A percentile compares a stretch with the other conserved stretches of the same genome.
Evolutionary conservation across 2,329 filamentous ascomycete species (phyloP).

Genomic region (Calonectria montana): DNA sequence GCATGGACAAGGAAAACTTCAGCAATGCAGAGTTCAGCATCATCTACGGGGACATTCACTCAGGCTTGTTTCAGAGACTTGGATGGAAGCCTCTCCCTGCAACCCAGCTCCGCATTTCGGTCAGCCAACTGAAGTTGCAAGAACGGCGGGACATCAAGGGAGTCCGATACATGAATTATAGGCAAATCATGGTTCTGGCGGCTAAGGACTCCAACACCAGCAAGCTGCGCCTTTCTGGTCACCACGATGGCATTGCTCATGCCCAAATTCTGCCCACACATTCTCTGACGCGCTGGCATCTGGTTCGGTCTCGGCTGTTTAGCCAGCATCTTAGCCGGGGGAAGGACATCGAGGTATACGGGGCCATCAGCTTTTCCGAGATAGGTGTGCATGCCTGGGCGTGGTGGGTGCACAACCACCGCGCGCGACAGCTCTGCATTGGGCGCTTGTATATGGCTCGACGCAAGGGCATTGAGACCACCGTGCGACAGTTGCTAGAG

Average conservation of each 20-base stretch:
- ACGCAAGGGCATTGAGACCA: conserved; percentile 35
- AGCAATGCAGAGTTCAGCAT: conserved; percentile 47
- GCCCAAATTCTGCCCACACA: conserved; percentile 48
- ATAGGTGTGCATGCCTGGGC: conserved; percentile 41
- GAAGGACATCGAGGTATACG: background rate
- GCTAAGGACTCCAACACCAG: conserved; percentile 40
- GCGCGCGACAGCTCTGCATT: conserved; percentile 31
- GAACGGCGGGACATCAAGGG: conserved; percentile 30
- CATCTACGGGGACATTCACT: conserved; percentile 49
- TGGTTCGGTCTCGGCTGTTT: conserved; percentile 45
- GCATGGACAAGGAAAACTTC: conserved; percentile 43
- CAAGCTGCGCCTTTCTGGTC: conserved; percentile 36
- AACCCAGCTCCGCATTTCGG: conserved; percentile 46
- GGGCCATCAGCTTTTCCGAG: conserved; percentile 21
- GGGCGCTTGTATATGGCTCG: conserved; percentile 30
- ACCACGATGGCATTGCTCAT: conserved; percentile 42
- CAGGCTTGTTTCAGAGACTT: conserved; percentile 47
- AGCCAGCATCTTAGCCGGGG: conserved; percentile 34
- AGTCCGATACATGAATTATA: conserved; percentile 37
- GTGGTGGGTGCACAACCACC: conserved; percentile 52
- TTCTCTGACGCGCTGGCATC: conserved; percentile 47
- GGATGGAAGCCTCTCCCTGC: conserved; percentile 50
- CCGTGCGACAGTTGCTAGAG: conserved; percentile 45
- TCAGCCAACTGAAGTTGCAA: conserved; percentile 35
- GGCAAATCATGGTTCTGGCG: conserved; percentile 35